phyloP scores from a whole-genome alignment of 352 stramenopile genomes.

The Elongisporangium undulatum region DNA sequence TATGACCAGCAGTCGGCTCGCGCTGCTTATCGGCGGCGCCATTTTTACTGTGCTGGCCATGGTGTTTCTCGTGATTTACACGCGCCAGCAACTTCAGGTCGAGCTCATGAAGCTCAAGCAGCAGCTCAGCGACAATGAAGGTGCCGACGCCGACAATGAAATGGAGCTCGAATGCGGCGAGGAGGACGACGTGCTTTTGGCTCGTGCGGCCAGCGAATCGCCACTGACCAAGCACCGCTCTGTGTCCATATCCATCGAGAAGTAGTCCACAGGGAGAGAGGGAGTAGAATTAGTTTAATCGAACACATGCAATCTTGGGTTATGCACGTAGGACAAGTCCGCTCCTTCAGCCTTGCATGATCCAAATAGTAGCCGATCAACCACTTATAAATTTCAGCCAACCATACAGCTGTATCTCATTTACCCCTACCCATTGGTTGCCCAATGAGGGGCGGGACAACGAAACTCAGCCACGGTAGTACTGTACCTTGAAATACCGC shows the following conservation, averaged over 20 bases:
- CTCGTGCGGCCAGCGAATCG: slow-evolving; percentile 1
- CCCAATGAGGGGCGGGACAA: not conserved
- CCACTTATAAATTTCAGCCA: not conserved
- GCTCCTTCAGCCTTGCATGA: not conserved
- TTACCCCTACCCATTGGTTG: slow-evolving; percentile 10
- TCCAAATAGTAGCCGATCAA: slow-evolving; percentile 1
- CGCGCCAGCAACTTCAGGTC: slow-evolving; percentile 31
- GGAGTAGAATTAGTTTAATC: not conserved
- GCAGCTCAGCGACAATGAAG: slow-evolving; percentile 10
- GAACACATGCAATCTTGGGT: not conserved
- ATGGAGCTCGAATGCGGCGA: slow-evolving; percentile 2
- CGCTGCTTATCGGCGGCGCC: slow-evolving; percentile 21
- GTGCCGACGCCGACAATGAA: slow-evolving; percentile 5
- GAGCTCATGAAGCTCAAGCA: slow-evolving; percentile 34
- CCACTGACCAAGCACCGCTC: slow-evolving; percentile 8
- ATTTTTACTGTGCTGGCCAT: slow-evolving; percentile 37
- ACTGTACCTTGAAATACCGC: slow-evolving; percentile 10
- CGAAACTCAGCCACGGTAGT: slow-evolving; percentile 20
- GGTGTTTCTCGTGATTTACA: slow-evolving; percentile 50
- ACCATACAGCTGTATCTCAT: slow-evolving; percentile 11
- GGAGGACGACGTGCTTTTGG: slow-evolving; percentile 6
- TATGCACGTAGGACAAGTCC: not conserved
- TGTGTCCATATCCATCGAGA: not conserved
- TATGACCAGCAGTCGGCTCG: slow-evolving; percentile 10
- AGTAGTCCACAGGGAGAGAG: not conserved